Conservation (phyloP, 2,329 filamentous ascomycete species). For the Apiospora malaysiana region DNA sequence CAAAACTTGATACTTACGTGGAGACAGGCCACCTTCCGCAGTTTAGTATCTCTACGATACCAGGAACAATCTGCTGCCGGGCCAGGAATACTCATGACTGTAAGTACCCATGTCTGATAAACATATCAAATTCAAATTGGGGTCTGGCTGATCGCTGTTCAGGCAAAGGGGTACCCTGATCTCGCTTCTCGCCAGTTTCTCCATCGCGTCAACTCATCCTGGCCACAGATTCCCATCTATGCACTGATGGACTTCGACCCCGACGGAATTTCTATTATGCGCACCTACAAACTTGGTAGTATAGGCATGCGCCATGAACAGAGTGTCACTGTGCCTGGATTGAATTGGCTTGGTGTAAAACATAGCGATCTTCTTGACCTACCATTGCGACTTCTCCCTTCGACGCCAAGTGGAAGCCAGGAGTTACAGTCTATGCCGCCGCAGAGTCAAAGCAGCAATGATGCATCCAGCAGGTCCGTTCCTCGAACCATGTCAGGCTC, state of each 20-base stretch:
- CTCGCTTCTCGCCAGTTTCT: slow-evolving; percentile 72
- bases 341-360: slow-evolving; percentile 67
- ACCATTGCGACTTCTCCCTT: not conserved
- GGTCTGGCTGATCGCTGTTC: slow-evolving; percentile 23
- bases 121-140: not conserved
- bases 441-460: not conserved
- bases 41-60: slow-evolving; percentile 63
- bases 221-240: slow-evolving; percentile 61
- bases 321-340: slow-evolving; percentile 51
- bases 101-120: slow-evolving; percentile 40
- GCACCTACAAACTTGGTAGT: slow-evolving; percentile 77
- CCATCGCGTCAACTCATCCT: slow-evolving; percentile 52
- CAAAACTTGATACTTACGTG: slow-evolving; percentile 27
- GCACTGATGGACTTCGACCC: slow-evolving; percentile 78
- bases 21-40: slow-evolving; percentile 74
- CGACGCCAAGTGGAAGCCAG: not conserved
- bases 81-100: slow-evolving; percentile 72
- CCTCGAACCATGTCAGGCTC: not conserved
- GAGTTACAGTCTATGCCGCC: not conserved
- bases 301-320: slow-evolving; percentile 65
- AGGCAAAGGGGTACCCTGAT: slow-evolving; percentile 87
- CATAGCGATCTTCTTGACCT: slow-evolving; percentile 46
- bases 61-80: slow-evolving; percentile 56
- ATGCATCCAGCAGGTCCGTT: slow-evolving; percentile 21
- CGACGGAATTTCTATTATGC: slow-evolving; percentile 75